These are phyloP conservation scores for Aspergillus sclerotiicarbonarius DNA, from an alignment of 495 filamentous ascomycete genomes.

Conservation along the genomic window DNA sequence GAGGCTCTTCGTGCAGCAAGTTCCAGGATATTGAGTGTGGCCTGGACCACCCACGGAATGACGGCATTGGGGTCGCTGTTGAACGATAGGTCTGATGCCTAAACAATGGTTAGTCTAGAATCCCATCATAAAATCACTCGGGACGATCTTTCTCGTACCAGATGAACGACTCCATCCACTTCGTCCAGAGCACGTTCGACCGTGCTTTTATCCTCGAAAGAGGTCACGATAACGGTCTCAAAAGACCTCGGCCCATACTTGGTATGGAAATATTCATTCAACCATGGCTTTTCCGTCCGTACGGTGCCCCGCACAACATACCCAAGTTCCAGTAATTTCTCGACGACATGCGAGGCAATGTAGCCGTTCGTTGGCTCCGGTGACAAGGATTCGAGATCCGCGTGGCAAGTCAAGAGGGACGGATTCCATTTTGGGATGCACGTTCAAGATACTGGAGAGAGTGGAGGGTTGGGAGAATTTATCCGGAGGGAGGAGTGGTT, in stretches of 20 bases:
- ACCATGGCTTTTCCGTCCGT: conserved; percentile 42
- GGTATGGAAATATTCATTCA: conserved; percentile 37
- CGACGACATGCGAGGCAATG: conserved; percentile 50
- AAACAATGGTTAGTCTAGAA: neutral
- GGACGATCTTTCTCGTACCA: no score
- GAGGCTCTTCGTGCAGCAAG: conserved; percentile 40
- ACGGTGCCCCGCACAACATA: conserved; percentile 55
- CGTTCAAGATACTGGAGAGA: no score
- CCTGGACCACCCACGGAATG: conserved; percentile 43
- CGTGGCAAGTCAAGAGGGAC: no score
- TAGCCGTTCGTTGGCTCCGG: conserved; percentile 56
- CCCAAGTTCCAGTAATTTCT: conserved; percentile 47
- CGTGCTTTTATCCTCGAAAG: conserved; percentile 33
- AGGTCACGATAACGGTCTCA: no score
- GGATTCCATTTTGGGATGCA: no score
- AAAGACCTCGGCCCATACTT: conserved; percentile 45
- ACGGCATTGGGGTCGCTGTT: conserved; percentile 39
- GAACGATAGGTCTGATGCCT: conserved; percentile 41
- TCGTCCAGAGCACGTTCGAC: conserved; percentile 42
- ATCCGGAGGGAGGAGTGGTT: no score
- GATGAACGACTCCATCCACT: conserved; percentile 39
- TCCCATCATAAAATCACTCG: no score
- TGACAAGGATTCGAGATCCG: conserved; percentile 42
- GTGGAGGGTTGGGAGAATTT: no score
- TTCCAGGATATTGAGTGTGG: conserved; percentile 37